These are phyloP conservation scores for Arthrobotrys pseudoclavata DNA, from an alignment of 2,329 filamentous ascomycete genomes.

Conservation along the genomic window DNA sequence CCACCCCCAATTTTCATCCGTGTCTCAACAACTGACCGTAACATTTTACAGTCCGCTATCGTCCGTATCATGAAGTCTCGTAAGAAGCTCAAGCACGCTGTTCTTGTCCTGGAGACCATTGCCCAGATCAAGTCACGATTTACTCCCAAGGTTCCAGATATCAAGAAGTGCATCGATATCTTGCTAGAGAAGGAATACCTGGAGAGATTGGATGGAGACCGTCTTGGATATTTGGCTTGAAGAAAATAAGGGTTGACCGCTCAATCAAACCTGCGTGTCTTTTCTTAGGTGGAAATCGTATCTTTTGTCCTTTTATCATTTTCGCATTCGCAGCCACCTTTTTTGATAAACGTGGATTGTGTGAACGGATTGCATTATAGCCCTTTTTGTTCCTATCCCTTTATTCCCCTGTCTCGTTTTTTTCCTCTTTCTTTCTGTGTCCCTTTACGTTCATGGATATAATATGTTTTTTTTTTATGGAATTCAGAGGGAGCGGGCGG, in stretches of 20 bases:
- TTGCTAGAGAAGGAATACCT: constrained; percentile 99
- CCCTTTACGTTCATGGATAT: constrained; percentile 26
- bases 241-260: neutral
- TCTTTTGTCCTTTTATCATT: constrained; percentile 15
- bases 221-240: constrained; percentile 87
- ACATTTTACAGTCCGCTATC: constrained; percentile 78
- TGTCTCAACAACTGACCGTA: constrained; percentile 1
- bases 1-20: neutral
- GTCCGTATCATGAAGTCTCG: constrained; percentile 99
- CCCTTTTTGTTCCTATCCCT: constrained; percentile 8
- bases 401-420: neutral
- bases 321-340: constrained; percentile 22
- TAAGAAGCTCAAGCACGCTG: constrained; percentile 97
- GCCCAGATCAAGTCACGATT: constrained; percentile 94
- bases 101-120: constrained; percentile 95
- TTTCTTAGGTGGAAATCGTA: constrained; percentile 32
- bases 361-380: constrained; percentile 54
- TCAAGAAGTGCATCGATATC: constrained; percentile 99
- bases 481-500: constrained; percentile 14
- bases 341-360: constrained; percentile 23
- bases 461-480: constrained; percentile 20
- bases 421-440: constrained; percentile 3
- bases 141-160: constrained; percentile 90
- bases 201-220: constrained; percentile 92
- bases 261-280: constrained; percentile 2